A percentile compares a stretch with the other conserved stretches of the same genome.
Conservation (phyloP, 345 rosid species). For the Eucalyptus grandis region DNA sequence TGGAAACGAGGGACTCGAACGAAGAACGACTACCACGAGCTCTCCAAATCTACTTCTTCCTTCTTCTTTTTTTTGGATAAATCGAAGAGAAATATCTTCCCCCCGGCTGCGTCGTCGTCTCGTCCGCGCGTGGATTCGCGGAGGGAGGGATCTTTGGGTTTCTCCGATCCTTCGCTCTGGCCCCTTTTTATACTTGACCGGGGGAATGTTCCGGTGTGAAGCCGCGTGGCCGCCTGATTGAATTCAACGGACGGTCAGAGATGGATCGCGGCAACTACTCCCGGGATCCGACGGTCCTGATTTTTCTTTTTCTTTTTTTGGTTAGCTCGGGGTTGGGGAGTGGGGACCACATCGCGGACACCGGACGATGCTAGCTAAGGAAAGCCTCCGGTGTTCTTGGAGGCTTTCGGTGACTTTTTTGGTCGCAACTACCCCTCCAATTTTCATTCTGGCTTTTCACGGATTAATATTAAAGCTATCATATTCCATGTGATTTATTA, state of each 20-base stretch:
- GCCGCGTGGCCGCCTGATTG: not conserved
- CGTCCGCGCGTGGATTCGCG: not conserved
- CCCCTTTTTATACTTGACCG: not conserved
- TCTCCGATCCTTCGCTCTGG: not conserved
- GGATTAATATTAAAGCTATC: not conserved
- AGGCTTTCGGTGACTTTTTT: not conserved
- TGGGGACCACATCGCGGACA: not conserved
- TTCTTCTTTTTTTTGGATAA: not conserved
- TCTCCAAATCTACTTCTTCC: not conserved
- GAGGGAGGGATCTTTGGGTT: not conserved
- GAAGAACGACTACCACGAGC: not conserved
- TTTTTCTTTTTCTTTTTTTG: too few species aligned
- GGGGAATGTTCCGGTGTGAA: not conserved
- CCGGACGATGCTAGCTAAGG: not conserved
- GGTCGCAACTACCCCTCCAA: not conserved
- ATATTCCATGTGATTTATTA: not conserved
- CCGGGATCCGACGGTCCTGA: not conserved
- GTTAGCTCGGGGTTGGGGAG: not conserved
- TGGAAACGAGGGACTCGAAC: not conserved
- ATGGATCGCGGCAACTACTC: accelerated
- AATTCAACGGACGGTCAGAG: not conserved
- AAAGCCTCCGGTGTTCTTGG: not conserved
- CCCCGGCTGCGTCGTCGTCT: not conserved
- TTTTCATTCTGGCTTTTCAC: not conserved
- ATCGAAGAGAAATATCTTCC: not conserved